Evolutionary conservation across 2,329 filamentous ascomycete genomes (phyloP).

Genomic region (Cercospora beticola): DNA sequence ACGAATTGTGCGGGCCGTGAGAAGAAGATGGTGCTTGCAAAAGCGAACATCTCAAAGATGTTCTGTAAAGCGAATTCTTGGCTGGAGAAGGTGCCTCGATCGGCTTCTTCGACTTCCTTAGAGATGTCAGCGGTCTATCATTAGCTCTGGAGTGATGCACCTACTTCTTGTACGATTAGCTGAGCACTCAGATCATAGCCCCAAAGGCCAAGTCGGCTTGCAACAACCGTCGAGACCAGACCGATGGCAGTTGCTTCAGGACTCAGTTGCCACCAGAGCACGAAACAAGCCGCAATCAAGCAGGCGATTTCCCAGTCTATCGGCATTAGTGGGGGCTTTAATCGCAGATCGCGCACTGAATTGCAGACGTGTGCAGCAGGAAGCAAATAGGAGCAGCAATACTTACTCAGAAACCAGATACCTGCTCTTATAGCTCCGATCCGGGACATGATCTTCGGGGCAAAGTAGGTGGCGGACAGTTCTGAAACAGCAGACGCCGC

Average conservation of each 20-base stretch:
- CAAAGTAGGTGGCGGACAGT: constrained; percentile 60
- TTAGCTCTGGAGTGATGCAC: not conserved
- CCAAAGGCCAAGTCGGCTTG: constrained; percentile 48
- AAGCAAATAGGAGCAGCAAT: too few species aligned
- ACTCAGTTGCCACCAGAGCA: constrained; percentile 33
- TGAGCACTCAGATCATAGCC: constrained; percentile 51
- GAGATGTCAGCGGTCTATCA: not conserved
- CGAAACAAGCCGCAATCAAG: constrained; percentile 44
- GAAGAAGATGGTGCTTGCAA: constrained; percentile 64
- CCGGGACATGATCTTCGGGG: constrained; percentile 54
- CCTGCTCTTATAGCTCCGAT: constrained; percentile 60
- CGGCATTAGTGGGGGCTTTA: not conserved
- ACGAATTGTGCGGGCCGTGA: constrained; percentile 62
- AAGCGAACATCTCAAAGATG: constrained; percentile 67
- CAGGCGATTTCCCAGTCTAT: constrained; percentile 61
- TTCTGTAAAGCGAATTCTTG: constrained; percentile 65
- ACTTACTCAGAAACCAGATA: constrained; percentile 61
- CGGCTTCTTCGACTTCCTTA: constrained; percentile 38
- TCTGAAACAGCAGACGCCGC: constrained; percentile 57
- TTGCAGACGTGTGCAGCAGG: too few species aligned
- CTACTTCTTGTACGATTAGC: constrained; percentile 47
- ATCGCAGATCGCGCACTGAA: too few species aligned
- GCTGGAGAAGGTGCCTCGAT: constrained; percentile 67
- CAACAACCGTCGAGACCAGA: constrained; percentile 43
- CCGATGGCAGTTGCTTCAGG: constrained; percentile 25